These are phyloP conservation scores for Coemansia sp. DNA, from an alignment of 192 early-diverging fungal species.

Conservation along the genomic window DNA sequence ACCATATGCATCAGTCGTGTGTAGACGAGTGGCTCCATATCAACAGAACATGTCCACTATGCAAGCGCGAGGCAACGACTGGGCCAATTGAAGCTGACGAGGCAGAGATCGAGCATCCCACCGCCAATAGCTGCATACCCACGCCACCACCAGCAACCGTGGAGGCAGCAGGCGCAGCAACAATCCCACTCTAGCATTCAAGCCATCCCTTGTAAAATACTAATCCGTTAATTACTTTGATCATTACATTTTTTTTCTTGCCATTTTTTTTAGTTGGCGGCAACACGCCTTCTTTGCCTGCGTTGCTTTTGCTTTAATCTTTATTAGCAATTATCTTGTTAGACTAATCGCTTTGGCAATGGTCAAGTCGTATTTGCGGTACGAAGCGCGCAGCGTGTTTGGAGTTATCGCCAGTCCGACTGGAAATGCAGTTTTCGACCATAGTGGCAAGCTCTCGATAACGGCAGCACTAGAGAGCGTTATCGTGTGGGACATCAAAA, in stretches of 20 bases:
- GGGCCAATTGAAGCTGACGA: not conserved
- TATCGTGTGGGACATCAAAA: slow-evolving; percentile 82
- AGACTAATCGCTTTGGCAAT: slow-evolving; percentile 10
- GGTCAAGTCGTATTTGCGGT: slow-evolving; percentile 73
- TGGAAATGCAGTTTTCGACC: slow-evolving; percentile 71
- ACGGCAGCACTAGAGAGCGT: slow-evolving; percentile 82
- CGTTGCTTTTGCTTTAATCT: not conserved
- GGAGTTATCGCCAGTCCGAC: slow-evolving; percentile 74
- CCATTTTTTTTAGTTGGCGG: not conserved
- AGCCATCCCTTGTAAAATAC: slow-evolving; percentile 5
- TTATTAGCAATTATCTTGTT: not conserved
- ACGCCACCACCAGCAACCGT: not conserved
- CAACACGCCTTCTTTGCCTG: not conserved
- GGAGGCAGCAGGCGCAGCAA: not conserved
- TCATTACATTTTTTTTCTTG: slow-evolving; percentile 10
- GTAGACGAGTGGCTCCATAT: slow-evolving; percentile 79
- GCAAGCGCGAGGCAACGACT: slow-evolving; percentile 56
- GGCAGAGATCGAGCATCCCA: slow-evolving; percentile 7
- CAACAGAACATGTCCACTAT: slow-evolving; percentile 74
- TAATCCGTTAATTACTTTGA: not conserved
- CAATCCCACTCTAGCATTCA: not conserved
- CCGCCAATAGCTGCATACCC: not conserved
- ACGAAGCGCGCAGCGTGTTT: slow-evolving; percentile 74
- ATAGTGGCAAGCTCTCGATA: slow-evolving; percentile 68
- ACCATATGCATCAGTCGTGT: slow-evolving; percentile 82